Base-by-base conservation (phyloP, 2,329 filamentous ascomycete species). In the Alternaria gaisen region DNA sequence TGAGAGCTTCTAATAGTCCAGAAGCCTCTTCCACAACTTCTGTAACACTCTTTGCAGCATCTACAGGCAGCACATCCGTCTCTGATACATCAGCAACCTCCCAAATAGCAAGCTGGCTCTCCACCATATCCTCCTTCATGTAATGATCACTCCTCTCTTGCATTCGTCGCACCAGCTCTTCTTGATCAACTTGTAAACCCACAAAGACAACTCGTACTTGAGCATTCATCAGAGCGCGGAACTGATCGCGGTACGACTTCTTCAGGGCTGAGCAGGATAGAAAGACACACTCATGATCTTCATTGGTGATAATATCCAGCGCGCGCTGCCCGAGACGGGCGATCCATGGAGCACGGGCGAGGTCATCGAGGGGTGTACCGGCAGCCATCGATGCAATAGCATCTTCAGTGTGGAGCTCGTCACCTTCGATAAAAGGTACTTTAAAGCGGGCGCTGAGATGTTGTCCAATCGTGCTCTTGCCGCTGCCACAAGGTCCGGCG, bases 211-310 rank as follows among this genome's bases (percentile, higher is more conserved):
- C 66, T 2, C 66, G 56, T 14, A 74, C 54, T 1, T 61, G 68
- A 2, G 67, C 59, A 12, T 56, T 32, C 18, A 54, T 6, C 4
- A 71, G 50, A 10, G 64, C 51, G 5, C 79, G 63, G 8, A 82
- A 68, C 11, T 67, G 61, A 18, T 78, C 70, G 3, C 80, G 72
- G 53, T 81, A 80, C 0, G 59, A 43, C 12, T 60, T 62, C 43
- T 73, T 77, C 46, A 82, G 66, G 1, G 79, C 79, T 9, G 80
- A 82, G 65, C 80, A 83, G 18, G 78, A 80, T 2, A 82, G n/a
- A 1, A 56, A 56, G 20, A 56, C 46, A 18, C 36, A 20, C 18
- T 28, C 44, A 14, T 51, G n/a, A 9, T 3, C 44, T 32, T 26
- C 16, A 8, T 38, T 51, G 8, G 14, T 42, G 4, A 50, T n/a